These are phyloP conservation scores for Alloteropsis angusta DNA, from an alignment of 202 grass and related monocot species.

Conservation along the genomic window DNA sequence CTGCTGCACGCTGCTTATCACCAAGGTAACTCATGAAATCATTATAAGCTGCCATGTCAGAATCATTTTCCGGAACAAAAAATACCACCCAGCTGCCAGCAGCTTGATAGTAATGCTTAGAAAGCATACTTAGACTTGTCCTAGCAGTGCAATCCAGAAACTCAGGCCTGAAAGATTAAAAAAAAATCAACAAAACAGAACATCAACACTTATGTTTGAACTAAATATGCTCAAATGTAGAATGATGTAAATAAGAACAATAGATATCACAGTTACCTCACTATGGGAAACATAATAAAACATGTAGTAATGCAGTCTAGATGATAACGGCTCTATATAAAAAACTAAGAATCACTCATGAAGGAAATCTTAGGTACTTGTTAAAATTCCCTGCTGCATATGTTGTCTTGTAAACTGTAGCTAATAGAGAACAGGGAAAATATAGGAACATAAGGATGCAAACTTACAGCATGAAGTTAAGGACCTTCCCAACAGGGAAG, in stretches of 20 bases:
- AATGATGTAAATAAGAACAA: neutral
- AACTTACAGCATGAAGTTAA: slow-evolving; percentile 99
- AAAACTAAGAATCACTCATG: neutral
- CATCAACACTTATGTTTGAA: neutral
- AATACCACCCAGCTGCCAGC: slow-evolving; percentile 84
- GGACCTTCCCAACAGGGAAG: slow-evolving; percentile 83
- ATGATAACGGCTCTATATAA: neutral
- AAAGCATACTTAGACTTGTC: slow-evolving; percentile 86
- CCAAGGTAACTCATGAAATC: slow-evolving; percentile 96
- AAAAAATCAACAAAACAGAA: slow-evolving; percentile 21
- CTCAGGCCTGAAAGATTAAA: slow-evolving; percentile 61
- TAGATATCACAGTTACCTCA: neutral
- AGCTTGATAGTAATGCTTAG: slow-evolving; percentile 89
- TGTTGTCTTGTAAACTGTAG: neutral
- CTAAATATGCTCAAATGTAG: neutral
- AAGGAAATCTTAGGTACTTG: neutral
- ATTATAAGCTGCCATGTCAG: slow-evolving; percentile 78
- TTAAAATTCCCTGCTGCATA: neutral
- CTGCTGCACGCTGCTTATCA: slow-evolving; percentile 89
- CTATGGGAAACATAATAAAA: neutral
- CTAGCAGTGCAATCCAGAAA: slow-evolving; percentile 79
- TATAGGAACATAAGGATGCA: neutral
- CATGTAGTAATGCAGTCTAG: neutral
- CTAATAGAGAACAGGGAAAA: neutral
- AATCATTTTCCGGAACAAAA: slow-evolving; percentile 90